Conservation (phyloP, 2,329 filamentous ascomycete species). For the Arthrobotrys pseudoclavata region DNA sequence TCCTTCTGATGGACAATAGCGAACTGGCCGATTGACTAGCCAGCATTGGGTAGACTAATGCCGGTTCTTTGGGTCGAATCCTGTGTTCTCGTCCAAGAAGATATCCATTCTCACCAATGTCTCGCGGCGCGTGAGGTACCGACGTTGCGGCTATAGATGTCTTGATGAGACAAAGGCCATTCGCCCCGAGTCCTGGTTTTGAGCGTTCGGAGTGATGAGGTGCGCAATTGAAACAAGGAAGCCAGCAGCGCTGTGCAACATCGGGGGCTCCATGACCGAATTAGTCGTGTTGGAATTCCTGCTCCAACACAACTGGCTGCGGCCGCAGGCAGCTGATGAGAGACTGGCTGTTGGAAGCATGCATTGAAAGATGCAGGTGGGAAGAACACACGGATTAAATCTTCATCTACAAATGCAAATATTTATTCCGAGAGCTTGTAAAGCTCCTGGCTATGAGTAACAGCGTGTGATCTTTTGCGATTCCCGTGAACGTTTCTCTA, state of each 20-base stretch:
- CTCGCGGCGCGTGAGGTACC: neutral
- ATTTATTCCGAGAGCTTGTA: too few species aligned
- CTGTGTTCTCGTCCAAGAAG: neutral
- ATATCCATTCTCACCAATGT: neutral
- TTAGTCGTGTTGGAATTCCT: conserved; percentile 3
- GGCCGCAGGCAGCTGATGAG: too few species aligned
- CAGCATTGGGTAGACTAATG: neutral
- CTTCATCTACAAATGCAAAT: too few species aligned
- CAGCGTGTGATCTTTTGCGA: too few species aligned
- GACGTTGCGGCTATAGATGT: neutral
- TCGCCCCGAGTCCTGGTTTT: neutral
- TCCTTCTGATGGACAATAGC: neutral
- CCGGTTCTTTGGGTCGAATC: neutral
- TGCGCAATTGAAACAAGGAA: neutral
- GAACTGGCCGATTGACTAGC: neutral
- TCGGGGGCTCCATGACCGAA: neutral
- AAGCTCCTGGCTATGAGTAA: too few species aligned
- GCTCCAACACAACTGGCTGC: neutral
- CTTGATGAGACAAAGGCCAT: neutral
- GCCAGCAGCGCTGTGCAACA: neutral
- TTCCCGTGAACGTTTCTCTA: too few species aligned
- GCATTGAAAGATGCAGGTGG: too few species aligned
- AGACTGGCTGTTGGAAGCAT: too few species aligned
- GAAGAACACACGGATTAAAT: too few species aligned
- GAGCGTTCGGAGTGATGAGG: neutral